Conservation (phyloP, 768 basidiomycete species). For the Trametes maxima region DNA sequence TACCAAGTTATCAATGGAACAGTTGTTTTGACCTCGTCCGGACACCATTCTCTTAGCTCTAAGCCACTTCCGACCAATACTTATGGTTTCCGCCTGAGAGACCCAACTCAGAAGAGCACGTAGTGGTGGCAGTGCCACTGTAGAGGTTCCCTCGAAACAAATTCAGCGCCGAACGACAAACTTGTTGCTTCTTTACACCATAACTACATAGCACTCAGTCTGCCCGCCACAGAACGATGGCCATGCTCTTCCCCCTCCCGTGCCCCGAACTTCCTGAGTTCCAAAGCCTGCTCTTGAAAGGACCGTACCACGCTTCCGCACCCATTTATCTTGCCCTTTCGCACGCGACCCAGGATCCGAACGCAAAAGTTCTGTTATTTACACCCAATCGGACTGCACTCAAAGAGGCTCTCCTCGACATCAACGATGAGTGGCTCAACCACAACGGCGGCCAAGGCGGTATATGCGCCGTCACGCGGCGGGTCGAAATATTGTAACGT, state of each 20-base stretch:
- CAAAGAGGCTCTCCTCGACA: conserved; percentile 42
- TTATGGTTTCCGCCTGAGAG: too few relatives aligned
- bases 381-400: conserved; percentile 54
- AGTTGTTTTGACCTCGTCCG: not conserved
- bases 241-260: conserved; percentile 45
- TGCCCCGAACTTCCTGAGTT: conserved; percentile 56
- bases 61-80: too few relatives aligned
- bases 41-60: not conserved
- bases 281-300: conserved; percentile 61
- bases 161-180: not conserved
- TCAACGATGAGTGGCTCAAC: conserved; percentile 50
- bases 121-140: too few relatives aligned
- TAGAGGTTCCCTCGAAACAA: too few relatives aligned
- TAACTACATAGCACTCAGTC: conserved; percentile 40
- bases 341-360: conserved; percentile 37
- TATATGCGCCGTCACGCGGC: conserved; percentile 27
- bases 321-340: conserved; percentile 71
- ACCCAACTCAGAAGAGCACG: too few relatives aligned
- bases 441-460: conserved; percentile 35
- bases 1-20: not conserved
- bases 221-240: conserved; percentile 23
- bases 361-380: conserved; percentile 48
- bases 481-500: conserved; percentile 57
- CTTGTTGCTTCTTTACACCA: conserved; percentile 36
- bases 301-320: conserved; percentile 65